Percentiles rank a stretch among this genome's conserved stretches.
Conservation (phyloP, 129 eudicot genomes). For the Artemisia argyi region DNA sequence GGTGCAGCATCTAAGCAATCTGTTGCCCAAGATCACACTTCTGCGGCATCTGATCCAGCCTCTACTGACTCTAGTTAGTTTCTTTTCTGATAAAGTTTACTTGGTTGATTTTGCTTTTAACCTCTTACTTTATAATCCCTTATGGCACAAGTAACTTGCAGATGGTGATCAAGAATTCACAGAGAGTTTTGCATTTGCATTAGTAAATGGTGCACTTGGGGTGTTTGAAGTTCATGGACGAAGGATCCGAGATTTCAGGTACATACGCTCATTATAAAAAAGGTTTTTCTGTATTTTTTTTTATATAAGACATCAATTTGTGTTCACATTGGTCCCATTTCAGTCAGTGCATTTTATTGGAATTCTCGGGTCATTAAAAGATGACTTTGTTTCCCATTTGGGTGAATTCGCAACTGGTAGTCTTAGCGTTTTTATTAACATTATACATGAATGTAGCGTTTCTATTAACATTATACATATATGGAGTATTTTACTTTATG, state of each 20-base stretch:
- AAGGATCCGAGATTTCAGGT: conserved; percentile 98
- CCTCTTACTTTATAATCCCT: neutral
- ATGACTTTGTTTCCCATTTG: too few species aligned
- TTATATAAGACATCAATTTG: too few species aligned
- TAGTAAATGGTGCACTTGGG: conserved; percentile 95
- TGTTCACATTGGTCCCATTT: neutral
- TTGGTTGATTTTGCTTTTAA: neutral
- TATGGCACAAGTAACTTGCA: conserved; percentile 31
- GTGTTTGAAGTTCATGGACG: conserved; percentile 98
- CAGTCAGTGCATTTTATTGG: neutral
- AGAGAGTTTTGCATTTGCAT: conserved; percentile 95
- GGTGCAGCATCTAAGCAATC: conserved; percentile 57
- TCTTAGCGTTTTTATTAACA: too few species aligned
- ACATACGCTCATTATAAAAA: neutral
- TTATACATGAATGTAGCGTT: too few species aligned
- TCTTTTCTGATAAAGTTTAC: conserved; percentile 9
- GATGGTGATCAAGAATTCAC: conserved; percentile 87
- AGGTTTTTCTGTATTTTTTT: too few species aligned
- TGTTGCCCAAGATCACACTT: conserved; percentile 52
- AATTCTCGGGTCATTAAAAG: neutral
- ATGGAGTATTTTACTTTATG: too few species aligned
- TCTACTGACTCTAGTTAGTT: conserved; percentile 68
- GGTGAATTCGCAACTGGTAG: too few species aligned
- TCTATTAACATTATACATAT: too few species aligned
- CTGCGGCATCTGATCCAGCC: conserved; percentile 39